Evolutionary conservation across 495 filamentous ascomycete genomes (phyloP), one percentile per base, ranked within the genome.

Genomic region (Sporormia fimetaria): DNA sequence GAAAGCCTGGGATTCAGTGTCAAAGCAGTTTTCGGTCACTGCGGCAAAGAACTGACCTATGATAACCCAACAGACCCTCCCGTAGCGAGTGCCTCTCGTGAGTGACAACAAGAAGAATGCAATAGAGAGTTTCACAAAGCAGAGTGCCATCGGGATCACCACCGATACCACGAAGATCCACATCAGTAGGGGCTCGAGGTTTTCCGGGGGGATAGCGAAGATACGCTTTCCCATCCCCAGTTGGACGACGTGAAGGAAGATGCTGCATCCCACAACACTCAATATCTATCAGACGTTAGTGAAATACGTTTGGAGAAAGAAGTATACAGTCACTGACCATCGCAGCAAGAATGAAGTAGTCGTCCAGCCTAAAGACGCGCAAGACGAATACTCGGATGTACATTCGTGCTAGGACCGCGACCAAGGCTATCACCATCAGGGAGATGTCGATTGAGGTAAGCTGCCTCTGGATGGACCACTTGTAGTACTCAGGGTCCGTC

Each of bases 101-200:
- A 59, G 21, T 7, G 42, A 36, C 30, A 59, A 30, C 16, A 59
- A 33, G 25, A 59, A 59, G 24, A 57, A 48, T 1, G 50, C 53
- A 30, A 59, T 43, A 5, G 50, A 54, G n/a, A 59, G 42, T 37
- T 59, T 59, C 18, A 55, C 29, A 27, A 43, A 48, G 28, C 18
- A 47, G 14, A 43, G 12, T 15, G 44, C 21, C 9, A 40, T 8
- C 20, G 40, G 28, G 10, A 40, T 39, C 8, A 53, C 11, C 7
- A 57, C 10, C 0, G 22, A 21, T 7, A 41, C 33, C 30, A 44
- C 40, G 31, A 38, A 57, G 14, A 42, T 28, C 51, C 51, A 57
- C 24, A 37, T 49, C 15, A 40, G 18, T 3, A 53, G 40, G 6
- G 17, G 29, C 14, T 7, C 11, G 3, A 38, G 33, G 16, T 39